phyloP scores from a whole-genome alignment of 176 grass and related monocot genomes.

The Carex scoparia region DNA sequence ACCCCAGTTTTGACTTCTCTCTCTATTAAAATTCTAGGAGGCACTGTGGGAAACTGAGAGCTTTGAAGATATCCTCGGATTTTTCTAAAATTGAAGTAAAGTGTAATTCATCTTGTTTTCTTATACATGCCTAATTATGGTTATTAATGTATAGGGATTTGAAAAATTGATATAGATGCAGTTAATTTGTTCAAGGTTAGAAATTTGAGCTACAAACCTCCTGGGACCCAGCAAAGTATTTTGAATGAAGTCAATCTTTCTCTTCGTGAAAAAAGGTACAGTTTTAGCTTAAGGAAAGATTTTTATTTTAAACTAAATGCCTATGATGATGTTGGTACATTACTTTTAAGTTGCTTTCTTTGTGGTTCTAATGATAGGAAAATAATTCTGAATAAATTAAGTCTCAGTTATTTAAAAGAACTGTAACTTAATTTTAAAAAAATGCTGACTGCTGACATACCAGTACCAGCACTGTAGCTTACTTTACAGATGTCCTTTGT shows the following conservation, averaged over 20 bases:
- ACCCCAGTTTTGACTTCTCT: not conserved
- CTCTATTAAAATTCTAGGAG: not conserved
- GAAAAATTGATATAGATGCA: conserved; percentile 18
- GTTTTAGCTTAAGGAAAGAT: not conserved
- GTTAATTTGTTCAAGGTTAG: conserved; percentile 63
- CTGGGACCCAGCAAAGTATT: conserved; percentile 59
- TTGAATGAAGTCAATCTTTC: conserved; percentile 64
- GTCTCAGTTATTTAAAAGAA: not conserved
- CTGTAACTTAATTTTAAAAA: not conserved
- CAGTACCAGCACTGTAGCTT: not conserved
- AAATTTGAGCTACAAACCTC: conserved; percentile 65
- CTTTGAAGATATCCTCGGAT: conserved; percentile 20
- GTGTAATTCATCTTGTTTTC: not conserved
- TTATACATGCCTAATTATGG: not conserved
- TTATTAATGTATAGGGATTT: not conserved
- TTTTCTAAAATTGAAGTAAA: conserved; percentile 22
- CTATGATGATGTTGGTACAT: not conserved
- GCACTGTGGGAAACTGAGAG: not conserved
- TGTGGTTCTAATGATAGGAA: not conserved
- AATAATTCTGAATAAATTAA: not conserved
- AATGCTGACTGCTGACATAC: not conserved
- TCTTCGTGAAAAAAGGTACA: conserved; percentile 64
- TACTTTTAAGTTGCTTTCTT: not conserved
- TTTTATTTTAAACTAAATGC: not conserved
- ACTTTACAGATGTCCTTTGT: not conserved